Base-by-base conservation (phyloP, 208 protist genomes). In the Phytomonas sp. region DNA sequence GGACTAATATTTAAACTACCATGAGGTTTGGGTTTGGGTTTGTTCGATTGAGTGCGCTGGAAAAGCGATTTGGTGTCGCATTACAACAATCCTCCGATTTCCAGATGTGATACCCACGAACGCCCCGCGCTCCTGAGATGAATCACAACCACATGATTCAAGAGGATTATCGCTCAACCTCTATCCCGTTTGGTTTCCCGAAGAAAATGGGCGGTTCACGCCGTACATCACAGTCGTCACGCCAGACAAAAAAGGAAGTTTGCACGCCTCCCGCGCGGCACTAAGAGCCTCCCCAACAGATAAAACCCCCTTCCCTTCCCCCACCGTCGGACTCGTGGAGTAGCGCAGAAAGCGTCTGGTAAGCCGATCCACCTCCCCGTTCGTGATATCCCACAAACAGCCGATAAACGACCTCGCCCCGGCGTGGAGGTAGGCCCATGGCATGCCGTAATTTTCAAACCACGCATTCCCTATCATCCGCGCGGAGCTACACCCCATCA, bases 401-500 rank as follows among this genome's bases (percentile, higher is more conserved):
- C 85, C 89, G 40, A 93, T 51, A 20, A 91, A 70, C 33, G 77
- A 73, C 40, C 74, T 68, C 17, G 69, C 70, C 2, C 89, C 89
- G 5, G 89, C 89, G 65, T 89, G 85, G n/a, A 92, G 76, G 65
- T 87, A 93, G 11, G 83, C 83, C 66, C 76, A 75, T 6, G 89
- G 89, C 79, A 93, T 80, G 13, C 87, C 89, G 56, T 82, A 77
- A 43, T 67, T 71, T 32, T 89, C 84, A 71, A 73, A 81, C 20
- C 64, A 36, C 26, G 61, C 73, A 60, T 67, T 75, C 37, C 74
- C 73, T 0, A 76, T 51, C 68, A 90, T 74, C 29, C 76, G 75
- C 0, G 89, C 89, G 29, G 84, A 88, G 73, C 87, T 86, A 80
- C 89, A 95, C n/a, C 89, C 85, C 86, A 95, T 92, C 28, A 95